These are phyloP conservation scores for Apium graveolens DNA, from an alignment of 129 eudicot species.

Conservation along the genomic window DNA sequence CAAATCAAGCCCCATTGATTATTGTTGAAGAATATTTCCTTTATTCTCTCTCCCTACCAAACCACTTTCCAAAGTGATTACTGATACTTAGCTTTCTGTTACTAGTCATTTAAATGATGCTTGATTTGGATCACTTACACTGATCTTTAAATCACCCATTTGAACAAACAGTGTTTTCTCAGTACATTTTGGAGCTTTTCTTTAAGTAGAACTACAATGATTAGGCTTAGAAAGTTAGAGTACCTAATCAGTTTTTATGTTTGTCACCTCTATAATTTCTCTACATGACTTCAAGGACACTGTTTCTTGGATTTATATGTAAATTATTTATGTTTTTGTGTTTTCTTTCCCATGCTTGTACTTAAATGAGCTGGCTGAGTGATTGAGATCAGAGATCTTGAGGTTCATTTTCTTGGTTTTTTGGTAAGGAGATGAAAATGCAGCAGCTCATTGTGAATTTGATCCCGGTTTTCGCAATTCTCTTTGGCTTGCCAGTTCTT, in stretches of 20 bases:
- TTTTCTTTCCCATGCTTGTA: not conserved
- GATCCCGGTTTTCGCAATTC: constrained; percentile 34
- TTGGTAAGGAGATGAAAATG: constrained; percentile 44
- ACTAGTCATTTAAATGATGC: not conserved
- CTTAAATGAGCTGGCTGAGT: constrained; percentile 9
- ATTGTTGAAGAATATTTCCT: not conserved
- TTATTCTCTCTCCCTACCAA: not conserved
- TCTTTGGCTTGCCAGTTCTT: constrained; percentile 32
- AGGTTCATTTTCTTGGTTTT: not conserved
- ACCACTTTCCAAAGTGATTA: constrained; percentile 4
- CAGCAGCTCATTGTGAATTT: constrained; percentile 29
- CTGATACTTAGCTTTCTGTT: constrained; percentile 12
- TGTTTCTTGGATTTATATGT: not conserved
- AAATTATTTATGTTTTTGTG: not conserved
- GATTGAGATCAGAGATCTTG: constrained; percentile 23
- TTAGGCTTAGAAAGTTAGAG: not conserved
- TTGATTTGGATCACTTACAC: not conserved
- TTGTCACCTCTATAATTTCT: not conserved
- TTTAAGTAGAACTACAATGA: not conserved
- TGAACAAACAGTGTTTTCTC: not conserved
- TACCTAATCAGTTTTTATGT: constrained; percentile 12
- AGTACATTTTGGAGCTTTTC: constrained; percentile 13
- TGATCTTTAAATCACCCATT: constrained; percentile 1
- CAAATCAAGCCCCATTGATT: not conserved
- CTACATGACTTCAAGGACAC: constrained; percentile 3